A percentile compares a stretch with the other conserved stretches of the same genome.
phyloP scores from a whole-genome alignment of 2,329 filamentous ascomycete species.

The Penicillium sp. region DNA sequence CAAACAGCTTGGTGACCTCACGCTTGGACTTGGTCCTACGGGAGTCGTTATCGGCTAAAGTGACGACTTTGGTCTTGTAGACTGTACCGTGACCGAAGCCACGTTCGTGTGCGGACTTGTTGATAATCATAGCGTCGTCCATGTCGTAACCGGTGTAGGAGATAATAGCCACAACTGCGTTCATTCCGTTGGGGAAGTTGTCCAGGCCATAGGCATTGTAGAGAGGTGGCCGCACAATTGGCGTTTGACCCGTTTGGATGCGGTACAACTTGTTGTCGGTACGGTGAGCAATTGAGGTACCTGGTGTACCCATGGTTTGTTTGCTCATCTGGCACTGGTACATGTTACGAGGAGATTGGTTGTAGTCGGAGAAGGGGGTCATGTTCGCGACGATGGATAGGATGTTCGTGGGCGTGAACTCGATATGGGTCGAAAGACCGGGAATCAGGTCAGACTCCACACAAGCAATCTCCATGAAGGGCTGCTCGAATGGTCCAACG shows the following conservation, averaged over 20 bases:
- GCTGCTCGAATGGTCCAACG: slow-evolving; percentile 91
- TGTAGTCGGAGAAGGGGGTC: slow-evolving; percentile 98
- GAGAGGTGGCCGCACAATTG: slow-evolving; percentile 83
- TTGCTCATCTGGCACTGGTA: slow-evolving; percentile 99
- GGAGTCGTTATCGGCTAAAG: slow-evolving; percentile 73
- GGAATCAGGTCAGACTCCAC: slow-evolving; percentile 82
- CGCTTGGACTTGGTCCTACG: slow-evolving; percentile 64
- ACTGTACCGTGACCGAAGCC: slow-evolving; percentile 95
- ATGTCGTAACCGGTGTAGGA: slow-evolving; percentile 99
- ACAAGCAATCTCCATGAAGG: slow-evolving; percentile 96
- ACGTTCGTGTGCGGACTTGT: slow-evolving; percentile 93
- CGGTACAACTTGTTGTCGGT: slow-evolving; percentile 98
- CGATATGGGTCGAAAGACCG: slow-evolving; percentile 89
- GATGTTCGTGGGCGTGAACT: slow-evolving; percentile 92
- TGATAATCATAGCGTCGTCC: slow-evolving; percentile 99
- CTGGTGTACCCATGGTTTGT: slow-evolving; percentile 97
- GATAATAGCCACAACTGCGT: slow-evolving; percentile 94
- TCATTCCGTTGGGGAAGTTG: slow-evolving; percentile 96
- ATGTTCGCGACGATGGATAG: slow-evolving; percentile 97
- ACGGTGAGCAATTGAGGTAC: slow-evolving; percentile 76
- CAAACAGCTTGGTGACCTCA: slow-evolving; percentile 78
- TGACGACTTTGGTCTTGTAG: slow-evolving; percentile 94
- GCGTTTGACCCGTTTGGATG: slow-evolving; percentile 92
- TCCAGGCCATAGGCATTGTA: slow-evolving; percentile 97
- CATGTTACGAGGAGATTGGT: slow-evolving; percentile 98